phyloP scores from a whole-genome alignment of 192 early-diverging fungal species.

The Coemansia sp. region DNA sequence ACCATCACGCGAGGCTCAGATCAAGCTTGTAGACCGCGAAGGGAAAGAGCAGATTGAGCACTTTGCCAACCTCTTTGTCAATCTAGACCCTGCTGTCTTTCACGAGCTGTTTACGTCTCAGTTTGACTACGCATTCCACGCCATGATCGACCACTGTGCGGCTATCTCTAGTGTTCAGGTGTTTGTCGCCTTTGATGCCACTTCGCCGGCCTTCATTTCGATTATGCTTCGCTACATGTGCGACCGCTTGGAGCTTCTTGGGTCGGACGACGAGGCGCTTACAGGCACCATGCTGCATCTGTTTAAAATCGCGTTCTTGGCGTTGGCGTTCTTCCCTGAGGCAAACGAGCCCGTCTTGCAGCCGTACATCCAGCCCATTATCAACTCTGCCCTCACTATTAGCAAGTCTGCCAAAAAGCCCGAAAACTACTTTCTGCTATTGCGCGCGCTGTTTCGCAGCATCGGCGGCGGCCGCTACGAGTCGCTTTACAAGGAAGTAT shows the following conservation, averaged over 20 bases:
- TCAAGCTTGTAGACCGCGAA: slow-evolving; percentile 72
- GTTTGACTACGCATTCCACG: slow-evolving; percentile 82
- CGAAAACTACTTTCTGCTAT: slow-evolving; percentile 88
- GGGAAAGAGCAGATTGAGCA: slow-evolving; percentile 92
- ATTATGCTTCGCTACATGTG: slow-evolving; percentile 58
- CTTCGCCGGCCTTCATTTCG: slow-evolving; percentile 54
- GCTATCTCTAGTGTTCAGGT: slow-evolving; percentile 85
- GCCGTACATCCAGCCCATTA: slow-evolving; percentile 90
- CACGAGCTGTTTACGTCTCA: slow-evolving; percentile 95
- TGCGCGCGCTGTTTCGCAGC: slow-evolving; percentile 90
- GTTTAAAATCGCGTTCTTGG: slow-evolving; percentile 94
- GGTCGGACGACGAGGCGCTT: slow-evolving; percentile 48
- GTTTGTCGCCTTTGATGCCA: slow-evolving; percentile 77
- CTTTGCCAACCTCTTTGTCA: slow-evolving; percentile 84
- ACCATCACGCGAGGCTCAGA: slow-evolving; percentile 47
- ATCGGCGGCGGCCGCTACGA: slow-evolving; percentile 98
- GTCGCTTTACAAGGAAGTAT: slow-evolving; percentile 92
- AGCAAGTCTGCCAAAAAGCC: slow-evolving; percentile 83
- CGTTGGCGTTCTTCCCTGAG: slow-evolving; percentile 88
- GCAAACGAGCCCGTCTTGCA: slow-evolving; percentile 89
- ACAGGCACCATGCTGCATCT: slow-evolving; percentile 76
- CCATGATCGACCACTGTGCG: slow-evolving; percentile 74
- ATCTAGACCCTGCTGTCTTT: slow-evolving; percentile 85
- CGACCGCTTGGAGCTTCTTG: slow-evolving; percentile 40
- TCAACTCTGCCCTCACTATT: slow-evolving; percentile 83